phyloP scores from a whole-genome alignment of 1,139 yeast genomes.

The Pichia sp. region DNA sequence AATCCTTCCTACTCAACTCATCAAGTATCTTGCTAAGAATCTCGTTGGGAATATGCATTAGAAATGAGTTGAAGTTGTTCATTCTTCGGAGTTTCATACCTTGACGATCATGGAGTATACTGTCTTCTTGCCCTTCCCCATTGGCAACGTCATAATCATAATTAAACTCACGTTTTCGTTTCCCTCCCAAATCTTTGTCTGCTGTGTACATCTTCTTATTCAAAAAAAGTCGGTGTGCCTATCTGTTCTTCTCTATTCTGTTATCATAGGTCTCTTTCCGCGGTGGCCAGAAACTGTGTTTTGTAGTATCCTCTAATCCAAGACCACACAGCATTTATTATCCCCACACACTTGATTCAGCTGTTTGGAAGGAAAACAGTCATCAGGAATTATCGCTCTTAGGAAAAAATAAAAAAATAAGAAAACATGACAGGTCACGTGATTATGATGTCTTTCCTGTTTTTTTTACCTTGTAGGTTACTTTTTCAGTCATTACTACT shows the following conservation, averaged over 20 bases:
- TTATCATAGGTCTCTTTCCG: too few species aligned
- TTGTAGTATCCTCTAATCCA: too few species aligned
- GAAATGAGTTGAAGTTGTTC: constrained; percentile 1
- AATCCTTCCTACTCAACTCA: constrained; percentile 20
- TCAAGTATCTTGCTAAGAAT: constrained; percentile 21
- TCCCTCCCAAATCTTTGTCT: neutral
- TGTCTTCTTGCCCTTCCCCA: neutral
- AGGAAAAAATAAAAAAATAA: neutral
- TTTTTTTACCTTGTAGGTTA: neutral
- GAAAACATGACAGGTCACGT: neutral
- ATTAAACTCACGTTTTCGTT: constrained; percentile 4
- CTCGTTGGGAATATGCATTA: constrained; percentile 25
- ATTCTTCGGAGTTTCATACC: neutral
- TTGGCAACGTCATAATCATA: neutral
- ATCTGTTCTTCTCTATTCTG: too few species aligned
- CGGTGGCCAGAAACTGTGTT: too few species aligned
- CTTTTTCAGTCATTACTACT: too few species aligned
- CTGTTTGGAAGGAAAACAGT: neutral
- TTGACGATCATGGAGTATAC: neutral
- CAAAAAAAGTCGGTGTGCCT: too few species aligned
- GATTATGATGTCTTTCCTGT: neutral
- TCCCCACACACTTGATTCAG: too few species aligned
- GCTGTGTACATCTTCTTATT: neutral
- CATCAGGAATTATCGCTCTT: constrained; percentile 1
- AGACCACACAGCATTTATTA: too few species aligned